Evolutionary conservation across 1,284 basidiomycete species (phyloP).

Genomic region (Apiotrichum sp.): DNA sequence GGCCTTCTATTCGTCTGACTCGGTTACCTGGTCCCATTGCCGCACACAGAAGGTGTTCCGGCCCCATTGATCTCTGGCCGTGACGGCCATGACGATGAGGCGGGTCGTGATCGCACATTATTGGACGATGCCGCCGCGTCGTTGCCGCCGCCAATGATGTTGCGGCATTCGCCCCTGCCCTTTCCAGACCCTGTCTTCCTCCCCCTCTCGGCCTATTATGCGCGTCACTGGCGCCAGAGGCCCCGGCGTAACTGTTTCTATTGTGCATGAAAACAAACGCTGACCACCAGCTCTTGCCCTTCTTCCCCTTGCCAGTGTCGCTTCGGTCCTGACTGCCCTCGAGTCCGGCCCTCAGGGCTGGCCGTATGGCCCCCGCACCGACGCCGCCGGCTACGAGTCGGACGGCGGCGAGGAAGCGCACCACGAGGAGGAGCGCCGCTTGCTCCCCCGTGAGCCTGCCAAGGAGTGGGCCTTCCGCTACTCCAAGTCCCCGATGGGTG

Average conservation of each 20-base stretch:
- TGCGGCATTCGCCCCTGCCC: neutral
- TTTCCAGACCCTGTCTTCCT: neutral
- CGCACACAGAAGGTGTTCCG: neutral
- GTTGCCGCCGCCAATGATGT: neutral
- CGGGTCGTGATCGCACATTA: neutral
- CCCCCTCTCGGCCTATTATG: too few species aligned
- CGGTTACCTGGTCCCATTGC: neutral
- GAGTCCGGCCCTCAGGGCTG: constrained; percentile 30
- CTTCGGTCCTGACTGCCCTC: constrained; percentile 42
- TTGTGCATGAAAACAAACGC: neutral
- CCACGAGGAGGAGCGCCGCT: constrained; percentile 11
- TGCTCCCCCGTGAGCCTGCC: constrained; percentile 23
- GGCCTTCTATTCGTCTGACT: neutral
- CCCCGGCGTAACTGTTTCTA: too few species aligned
- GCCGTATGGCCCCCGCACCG: constrained; percentile 21
- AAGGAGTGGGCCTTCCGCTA: constrained; percentile 43
- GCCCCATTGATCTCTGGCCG: neutral
- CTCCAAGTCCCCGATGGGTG: constrained; percentile 48
- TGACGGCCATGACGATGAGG: neutral
- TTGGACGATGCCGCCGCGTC: neutral
- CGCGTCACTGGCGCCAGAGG: too few species aligned
- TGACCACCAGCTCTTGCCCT: constrained; percentile 31
- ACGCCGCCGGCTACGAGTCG: constrained; percentile 44
- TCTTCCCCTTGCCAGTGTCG: constrained; percentile 37
- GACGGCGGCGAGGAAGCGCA: constrained; percentile 40